Evolutionary conservation across 2,329 filamentous ascomycete species (phyloP).

Genomic region (Cladosporium sp.): DNA sequence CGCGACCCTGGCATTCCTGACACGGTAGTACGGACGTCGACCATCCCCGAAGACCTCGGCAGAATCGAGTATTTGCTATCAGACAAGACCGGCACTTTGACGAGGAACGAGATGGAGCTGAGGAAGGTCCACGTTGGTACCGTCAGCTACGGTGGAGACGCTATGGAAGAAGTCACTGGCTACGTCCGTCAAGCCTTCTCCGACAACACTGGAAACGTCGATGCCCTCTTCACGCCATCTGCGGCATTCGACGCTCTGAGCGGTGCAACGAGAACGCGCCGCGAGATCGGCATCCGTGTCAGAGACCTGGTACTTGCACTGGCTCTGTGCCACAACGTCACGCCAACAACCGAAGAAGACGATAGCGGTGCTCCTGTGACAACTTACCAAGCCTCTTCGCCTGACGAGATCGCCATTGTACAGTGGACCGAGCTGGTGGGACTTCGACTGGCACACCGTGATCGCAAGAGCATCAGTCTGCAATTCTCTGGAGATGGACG

Average conservation of each 20-base stretch:
- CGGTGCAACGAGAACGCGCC: conserved; percentile 65
- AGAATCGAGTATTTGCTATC: conserved; percentile 93
- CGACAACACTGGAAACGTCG: conserved; percentile 28
- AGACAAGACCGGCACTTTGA: conserved; percentile 97
- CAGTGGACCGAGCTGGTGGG: conserved; percentile 92
- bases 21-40: conserved; percentile 91
- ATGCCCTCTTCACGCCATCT: conserved; percentile 65
- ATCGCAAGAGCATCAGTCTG: conserved; percentile 78
- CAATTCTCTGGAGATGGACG: conserved; percentile 69
- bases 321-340: conserved; percentile 94
- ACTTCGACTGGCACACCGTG: conserved; percentile 73
- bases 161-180: conserved; percentile 90
- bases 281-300: conserved; percentile 90
- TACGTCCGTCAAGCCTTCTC: conserved; percentile 83
- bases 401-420: conserved; percentile 97
- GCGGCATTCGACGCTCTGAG: conserved; percentile 53
- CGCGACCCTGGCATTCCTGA: conserved; percentile 82
- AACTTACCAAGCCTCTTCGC: conserved; percentile 92
- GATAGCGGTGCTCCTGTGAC: conserved; percentile 64
- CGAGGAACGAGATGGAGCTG: conserved; percentile 78
- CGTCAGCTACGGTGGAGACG: conserved; percentile 95
- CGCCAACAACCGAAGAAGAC: conserved; percentile 72
- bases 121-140: conserved; percentile 98
- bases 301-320: conserved; percentile 88
- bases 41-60: conserved; percentile 92